Base-by-base conservation (phyloP, 1,284 basidiomycete genomes). In the Phellinidium pouzarii region DNA sequence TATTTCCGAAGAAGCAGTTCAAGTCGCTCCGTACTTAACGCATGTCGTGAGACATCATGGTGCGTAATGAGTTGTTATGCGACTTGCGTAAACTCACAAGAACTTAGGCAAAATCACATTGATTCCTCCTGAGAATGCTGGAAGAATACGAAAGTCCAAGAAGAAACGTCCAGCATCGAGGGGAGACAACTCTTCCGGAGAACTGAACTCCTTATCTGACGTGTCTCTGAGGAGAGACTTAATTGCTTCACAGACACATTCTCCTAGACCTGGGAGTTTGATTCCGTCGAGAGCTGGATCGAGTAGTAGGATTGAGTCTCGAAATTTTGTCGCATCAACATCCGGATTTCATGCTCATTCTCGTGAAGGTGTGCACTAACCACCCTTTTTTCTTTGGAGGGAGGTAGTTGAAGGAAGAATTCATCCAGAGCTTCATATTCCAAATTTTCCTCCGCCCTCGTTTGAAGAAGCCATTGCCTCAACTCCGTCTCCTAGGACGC, bases 21-120 rank as follows among this genome's bases (percentile, higher is more conserved):
- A 70, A 58, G 72, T 76, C 60, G 71, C 76, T 38, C 80, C 80
- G 56, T 83, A 79, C 69, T 74, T 80, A 58, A 76, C 76, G 50
- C 76, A 79, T 62, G 66, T 71, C 64, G 71, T 76, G 63, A 73
- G 70, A 48, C 78, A 76, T 62, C 76, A 78, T 64, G 78, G 56
- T 58, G 22, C 36, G 56, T 27, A 22, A n/a, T 12, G 22, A 23
- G 19, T 5, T 11, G 1, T 45, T 27, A 4, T n/a, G n/a, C 7
- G n/a, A 37, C 25, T 12, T 19, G 20, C 22, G 23, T 43, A 27
- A n/a, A 14, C 23, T n/a, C 22, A 9, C 9, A 17, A 9, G n/a
- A 38, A 7, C n/a, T 49, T 25, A 55, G 53, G 73, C 57, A 79
- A 77, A 61, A 60, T 71, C 59, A 68, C 75, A 37, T 70, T 76